Evolutionary conservation across 2,329 filamentous ascomycete genomes (phyloP).

Genomic region (Phaeoacremonium minimum): DNA sequence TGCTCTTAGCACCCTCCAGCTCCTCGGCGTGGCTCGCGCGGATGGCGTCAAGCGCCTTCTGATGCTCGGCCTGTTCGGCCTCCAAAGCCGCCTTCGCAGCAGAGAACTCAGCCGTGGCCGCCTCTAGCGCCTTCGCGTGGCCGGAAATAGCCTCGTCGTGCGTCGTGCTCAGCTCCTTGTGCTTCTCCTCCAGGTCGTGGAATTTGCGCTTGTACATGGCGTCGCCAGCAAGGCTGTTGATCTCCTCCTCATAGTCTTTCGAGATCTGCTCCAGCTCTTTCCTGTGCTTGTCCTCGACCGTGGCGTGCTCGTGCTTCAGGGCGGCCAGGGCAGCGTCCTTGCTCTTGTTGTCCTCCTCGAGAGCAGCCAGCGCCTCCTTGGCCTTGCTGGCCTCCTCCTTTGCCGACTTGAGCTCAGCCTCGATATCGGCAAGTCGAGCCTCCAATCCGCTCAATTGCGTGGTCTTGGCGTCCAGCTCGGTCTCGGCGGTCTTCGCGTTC

Average conservation of each 20-base stretch:
- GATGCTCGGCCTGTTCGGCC: constrained; percentile 46
- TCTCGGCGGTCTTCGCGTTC: constrained; percentile 34
- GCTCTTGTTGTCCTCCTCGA: constrained; percentile 40
- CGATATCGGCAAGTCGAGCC: constrained; percentile 33
- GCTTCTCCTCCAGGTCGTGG: constrained; percentile 53
- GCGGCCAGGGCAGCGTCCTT: constrained; percentile 47
- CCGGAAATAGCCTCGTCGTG: constrained; percentile 27
- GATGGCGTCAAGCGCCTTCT: constrained; percentile 50
- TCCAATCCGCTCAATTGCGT: constrained; percentile 32
- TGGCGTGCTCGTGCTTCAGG: constrained; percentile 43
- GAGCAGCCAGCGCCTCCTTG: constrained; percentile 40
- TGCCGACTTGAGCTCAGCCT: constrained; percentile 40
- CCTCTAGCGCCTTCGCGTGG: constrained; percentile 37
- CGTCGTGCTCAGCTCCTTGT: constrained; percentile 39
- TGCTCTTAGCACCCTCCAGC: constrained; percentile 51
- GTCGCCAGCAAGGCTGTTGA: constrained; percentile 58
- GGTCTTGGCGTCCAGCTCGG: constrained; percentile 38
- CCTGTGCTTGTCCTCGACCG: constrained; percentile 43
- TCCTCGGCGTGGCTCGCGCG: constrained; percentile 55
- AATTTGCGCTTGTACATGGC: constrained; percentile 62
- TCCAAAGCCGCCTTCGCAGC: constrained; percentile 41
- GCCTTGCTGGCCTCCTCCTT: constrained; percentile 36
- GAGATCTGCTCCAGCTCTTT: constrained; percentile 55
- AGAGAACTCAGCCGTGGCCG: constrained; percentile 37
- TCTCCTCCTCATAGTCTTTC: constrained; percentile 60